Evolutionary conservation across 2,329 filamentous ascomycete genomes (phyloP), one percentile per base, ranked within the genome.

Genomic region (Calcarisporium arbuscula): DNA sequence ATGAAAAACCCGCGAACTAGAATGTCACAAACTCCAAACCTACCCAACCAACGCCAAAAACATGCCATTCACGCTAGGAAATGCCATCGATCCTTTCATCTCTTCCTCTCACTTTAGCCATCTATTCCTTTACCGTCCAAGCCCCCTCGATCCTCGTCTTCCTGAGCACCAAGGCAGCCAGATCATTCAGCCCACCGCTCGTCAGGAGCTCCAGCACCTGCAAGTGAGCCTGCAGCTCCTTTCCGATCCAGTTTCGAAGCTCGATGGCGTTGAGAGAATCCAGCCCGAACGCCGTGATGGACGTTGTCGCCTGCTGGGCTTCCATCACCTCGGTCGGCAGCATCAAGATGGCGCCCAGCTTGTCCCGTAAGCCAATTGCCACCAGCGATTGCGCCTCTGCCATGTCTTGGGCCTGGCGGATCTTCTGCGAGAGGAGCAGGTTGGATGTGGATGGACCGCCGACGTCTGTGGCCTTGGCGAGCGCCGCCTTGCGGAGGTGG

Each of bases 201-300:
- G 64, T 69, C 23, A 76, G 52, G 39, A 77, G 49, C 47, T 77
- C 72, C 39, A 77, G 50, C 0, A 77, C 70, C 51, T 76, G 70
- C 47, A 75, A 45, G 35, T 67, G 48, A 4, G 41, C 41, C 59
- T 19, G 58, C 8, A 52, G 35, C 49, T 68, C 65, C 37, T 65
- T 61, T 11, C 63, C 65, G 34, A 71, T 65, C 56, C 65, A 71
- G 51, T 70, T 70, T 15, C 68, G 63, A 34, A 70, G 57, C 52
- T 70, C 67, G 30, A 70, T 67, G 1, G 67, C 66, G 12, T 68
- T 62, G 5, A 72, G 58, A 4, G 66, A 70, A 49, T 71, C 67
- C 8, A 71, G 56, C 0, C 54, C 53, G 33, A 49, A 51, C 4
- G 45, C 43, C 7, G 45, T 43, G 8, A 56, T 47, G 4, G 47